Evolutionary conservation across 164 flowering plant species (phyloP).

Genomic region (Magnolia sinica): DNA sequence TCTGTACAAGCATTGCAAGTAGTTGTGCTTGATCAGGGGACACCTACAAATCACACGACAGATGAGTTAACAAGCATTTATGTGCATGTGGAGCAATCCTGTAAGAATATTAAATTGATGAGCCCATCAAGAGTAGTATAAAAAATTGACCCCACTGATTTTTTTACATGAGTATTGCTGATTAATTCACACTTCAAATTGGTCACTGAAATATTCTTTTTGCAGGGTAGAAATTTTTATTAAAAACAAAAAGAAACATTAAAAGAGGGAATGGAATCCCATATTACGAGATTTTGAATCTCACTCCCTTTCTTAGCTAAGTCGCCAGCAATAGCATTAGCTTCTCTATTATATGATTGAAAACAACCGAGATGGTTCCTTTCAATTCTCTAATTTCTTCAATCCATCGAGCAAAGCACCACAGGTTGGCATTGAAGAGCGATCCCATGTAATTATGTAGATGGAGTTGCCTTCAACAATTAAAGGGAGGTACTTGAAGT

Average conservation of each 20-base stretch:
- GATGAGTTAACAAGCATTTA: neutral
- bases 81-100: neutral
- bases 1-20: constrained; percentile 84
- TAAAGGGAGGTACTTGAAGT: neutral
- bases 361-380: neutral
- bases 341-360: neutral
- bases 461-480: neutral
- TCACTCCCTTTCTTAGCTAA: neutral
- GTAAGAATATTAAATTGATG: neutral
- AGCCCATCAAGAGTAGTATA: neutral
- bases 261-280: neutral
- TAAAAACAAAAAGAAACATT: too few species aligned
- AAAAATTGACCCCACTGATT: neutral
- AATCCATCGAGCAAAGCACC: neutral
- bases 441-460: neutral
- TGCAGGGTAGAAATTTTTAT: too few species aligned
- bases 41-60: constrained; percentile 39
- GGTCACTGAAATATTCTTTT: neutral
- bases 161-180: neutral
- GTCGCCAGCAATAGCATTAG: neutral
- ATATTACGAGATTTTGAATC: too few species aligned
- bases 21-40: constrained; percentile 94
- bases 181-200: neutral
- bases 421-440: neutral
- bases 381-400: neutral